phyloP scores from a whole-genome alignment of 2,329 filamentous ascomycete species.

The Penicillium verrucosum region DNA sequence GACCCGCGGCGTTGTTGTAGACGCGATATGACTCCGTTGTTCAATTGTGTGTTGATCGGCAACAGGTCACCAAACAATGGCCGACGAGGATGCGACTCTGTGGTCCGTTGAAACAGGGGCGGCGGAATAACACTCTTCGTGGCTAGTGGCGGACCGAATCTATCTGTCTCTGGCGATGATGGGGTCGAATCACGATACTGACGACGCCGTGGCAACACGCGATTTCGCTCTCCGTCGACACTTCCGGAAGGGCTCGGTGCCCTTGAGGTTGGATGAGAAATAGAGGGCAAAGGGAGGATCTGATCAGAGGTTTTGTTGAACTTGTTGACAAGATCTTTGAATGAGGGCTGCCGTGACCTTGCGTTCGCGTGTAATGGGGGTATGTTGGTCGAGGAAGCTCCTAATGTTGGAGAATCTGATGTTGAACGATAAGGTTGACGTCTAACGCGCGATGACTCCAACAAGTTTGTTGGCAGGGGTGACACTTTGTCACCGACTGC shows the following conservation, averaged over 20 bases:
- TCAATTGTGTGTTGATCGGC: conserved; percentile 54
- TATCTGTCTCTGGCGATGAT: conserved; percentile 7
- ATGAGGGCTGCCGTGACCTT: conserved; percentile 59
- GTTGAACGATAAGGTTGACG: conserved; percentile 30
- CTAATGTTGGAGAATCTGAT: conserved; percentile 30
- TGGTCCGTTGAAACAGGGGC: conserved; percentile 18
- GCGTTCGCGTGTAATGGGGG: conserved; percentile 10
- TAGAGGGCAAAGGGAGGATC: conserved; percentile 41
- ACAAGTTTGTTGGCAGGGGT: conserved; percentile 27
- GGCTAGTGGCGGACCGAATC: not conserved
- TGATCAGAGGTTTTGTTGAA: conserved; percentile 65
- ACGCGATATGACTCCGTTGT: conserved; percentile 55
- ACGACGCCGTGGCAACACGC: conserved; percentile 26
- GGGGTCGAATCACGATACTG: conserved; percentile 21
- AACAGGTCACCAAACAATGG: conserved; percentile 74
- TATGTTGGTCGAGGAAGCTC: conserved; percentile 15
- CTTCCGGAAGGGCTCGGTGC: conserved; percentile 36
- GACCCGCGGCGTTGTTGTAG: conserved; percentile 62
- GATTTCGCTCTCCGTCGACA: conserved; percentile 27
- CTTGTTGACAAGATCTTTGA: conserved; percentile 74
- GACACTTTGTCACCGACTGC: conserved; percentile 21
- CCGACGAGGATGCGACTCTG: conserved; percentile 44
- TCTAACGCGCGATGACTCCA: conserved; percentile 22
- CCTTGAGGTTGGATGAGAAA: conserved; percentile 32
- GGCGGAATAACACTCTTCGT: conserved; percentile 12